phyloP scores from a whole-genome alignment of 495 filamentous ascomycete species.

The Penicillium soppii region DNA sequence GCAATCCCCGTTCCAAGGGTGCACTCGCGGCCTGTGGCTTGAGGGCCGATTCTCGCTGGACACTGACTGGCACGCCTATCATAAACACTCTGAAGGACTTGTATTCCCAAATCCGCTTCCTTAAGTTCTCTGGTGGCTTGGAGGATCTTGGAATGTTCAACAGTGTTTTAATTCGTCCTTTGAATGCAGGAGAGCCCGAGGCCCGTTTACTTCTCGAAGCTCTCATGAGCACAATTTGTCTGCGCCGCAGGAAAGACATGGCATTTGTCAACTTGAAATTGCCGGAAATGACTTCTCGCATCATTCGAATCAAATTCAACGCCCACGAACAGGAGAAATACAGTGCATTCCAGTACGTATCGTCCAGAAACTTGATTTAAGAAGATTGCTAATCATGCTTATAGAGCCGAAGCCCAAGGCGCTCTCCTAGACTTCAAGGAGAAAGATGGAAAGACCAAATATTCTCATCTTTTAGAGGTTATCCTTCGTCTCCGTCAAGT shows the following conservation, averaged over 20 bases:
- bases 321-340: conserved; percentile 79
- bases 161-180: conserved; percentile 66
- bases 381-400: conserved; percentile 14
- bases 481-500: conserved; percentile 82
- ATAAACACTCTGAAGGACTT: conserved; percentile 79
- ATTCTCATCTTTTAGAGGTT: conserved; percentile 74
- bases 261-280: conserved; percentile 80
- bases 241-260: conserved; percentile 88
- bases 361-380: not conserved
- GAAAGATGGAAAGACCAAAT: conserved; percentile 46
- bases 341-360: conserved; percentile 62
- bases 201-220: conserved; percentile 68
- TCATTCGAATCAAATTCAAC: conserved; percentile 76
- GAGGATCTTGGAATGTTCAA: conserved; percentile 76
- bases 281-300: conserved; percentile 73
- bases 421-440: conserved; percentile 61
- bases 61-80: conserved; percentile 78
- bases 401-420: conserved; percentile 69
- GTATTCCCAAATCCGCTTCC: conserved; percentile 76
- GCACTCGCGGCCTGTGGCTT: conserved; percentile 66
- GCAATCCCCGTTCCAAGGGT: conserved; percentile 72
- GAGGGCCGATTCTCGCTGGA: conserved; percentile 74
- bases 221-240: conserved; percentile 78
- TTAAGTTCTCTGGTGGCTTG: conserved; percentile 75
- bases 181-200: conserved; percentile 56